These are phyloP conservation scores for Oryza rufipogon DNA, from an alignment of 176 grass and related monocot genomes.

Conservation along the genomic window DNA sequence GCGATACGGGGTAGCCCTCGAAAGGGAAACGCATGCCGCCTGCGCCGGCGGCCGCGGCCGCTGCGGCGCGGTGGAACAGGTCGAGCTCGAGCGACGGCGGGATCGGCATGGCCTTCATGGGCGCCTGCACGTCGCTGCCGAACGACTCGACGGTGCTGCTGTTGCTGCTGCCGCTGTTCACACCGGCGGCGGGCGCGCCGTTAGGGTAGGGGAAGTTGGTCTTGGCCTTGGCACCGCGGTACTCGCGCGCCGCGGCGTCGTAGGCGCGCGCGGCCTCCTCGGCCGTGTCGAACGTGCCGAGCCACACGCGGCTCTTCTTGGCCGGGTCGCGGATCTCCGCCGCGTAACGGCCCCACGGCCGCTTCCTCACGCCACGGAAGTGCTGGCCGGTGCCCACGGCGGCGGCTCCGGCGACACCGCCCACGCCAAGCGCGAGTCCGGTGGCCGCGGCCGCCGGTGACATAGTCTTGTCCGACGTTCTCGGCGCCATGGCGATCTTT, in stretches of 20 bases:
- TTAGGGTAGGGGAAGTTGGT: conserved; percentile 74
- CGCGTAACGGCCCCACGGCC: conserved; percentile 84
- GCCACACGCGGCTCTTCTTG: conserved; percentile 93
- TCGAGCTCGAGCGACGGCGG: conserved; percentile 49
- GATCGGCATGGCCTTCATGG: conserved; percentile 60
- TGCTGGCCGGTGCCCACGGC: conserved; percentile 35
- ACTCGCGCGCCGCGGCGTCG: conserved; percentile 80
- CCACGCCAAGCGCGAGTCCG: conserved; percentile 24
- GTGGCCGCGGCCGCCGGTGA: conserved; percentile 24
- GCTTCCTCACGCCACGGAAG: conserved; percentile 84
- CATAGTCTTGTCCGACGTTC: conserved; percentile 48
- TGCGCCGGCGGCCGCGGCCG: conserved; percentile 1
- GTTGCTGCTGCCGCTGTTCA: conserved; percentile 67
- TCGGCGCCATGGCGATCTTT: conserved; percentile 42
- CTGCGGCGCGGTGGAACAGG: conserved; percentile 54
- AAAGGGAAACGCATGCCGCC: conserved; percentile 54
- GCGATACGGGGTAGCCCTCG: conserved; percentile 41
- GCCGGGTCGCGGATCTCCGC: conserved; percentile 95
- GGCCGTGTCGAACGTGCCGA: conserved; percentile 89
- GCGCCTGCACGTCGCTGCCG: conserved; percentile 50
- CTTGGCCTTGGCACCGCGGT: conserved; percentile 89
- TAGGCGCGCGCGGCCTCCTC: conserved; percentile 90
- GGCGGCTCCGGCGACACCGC: neutral
- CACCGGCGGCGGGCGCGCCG: neutral
- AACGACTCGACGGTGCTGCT: conserved; percentile 88